A percentile compares a stretch with the other conserved stretches of the same genome.
phyloP scores from a whole-genome alignment of 345 rosid genomes.

The Eutrema heterophyllum region DNA sequence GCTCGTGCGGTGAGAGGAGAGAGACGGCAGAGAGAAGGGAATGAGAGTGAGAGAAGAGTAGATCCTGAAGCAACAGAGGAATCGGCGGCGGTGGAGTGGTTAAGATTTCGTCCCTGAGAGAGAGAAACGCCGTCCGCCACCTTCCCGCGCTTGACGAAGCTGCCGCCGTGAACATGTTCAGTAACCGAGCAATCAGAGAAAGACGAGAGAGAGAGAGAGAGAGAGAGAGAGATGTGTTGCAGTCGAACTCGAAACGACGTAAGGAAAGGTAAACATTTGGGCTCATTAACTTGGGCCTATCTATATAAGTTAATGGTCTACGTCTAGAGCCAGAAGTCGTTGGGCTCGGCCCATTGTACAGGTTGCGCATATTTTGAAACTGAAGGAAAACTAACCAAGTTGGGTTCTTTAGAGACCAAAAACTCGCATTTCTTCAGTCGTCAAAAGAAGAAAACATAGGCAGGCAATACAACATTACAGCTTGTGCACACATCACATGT shows the following conservation, averaged over 20 bases:
- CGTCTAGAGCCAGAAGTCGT: neutral
- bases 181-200: neutral
- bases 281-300: neutral
- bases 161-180: conserved; percentile 24
- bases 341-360: neutral
- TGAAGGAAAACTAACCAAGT: too few species aligned
- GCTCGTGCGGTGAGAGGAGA: conserved; percentile 74
- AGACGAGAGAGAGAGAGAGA: neutral
- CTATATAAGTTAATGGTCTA: too few species aligned
- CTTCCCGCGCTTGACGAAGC: conserved; percentile 38
- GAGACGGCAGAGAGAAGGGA: conserved; percentile 56
- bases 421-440: too few species aligned
- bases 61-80: conserved; percentile 49
- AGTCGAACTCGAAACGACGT: too few species aligned
- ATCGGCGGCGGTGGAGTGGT: conserved; percentile 47
- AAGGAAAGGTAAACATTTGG: neutral
- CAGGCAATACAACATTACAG: too few species aligned
- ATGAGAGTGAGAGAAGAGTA: conserved; percentile 58
- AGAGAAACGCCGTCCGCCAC: conserved; percentile 87
- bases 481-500: too few species aligned
- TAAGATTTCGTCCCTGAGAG: conserved; percentile 71
- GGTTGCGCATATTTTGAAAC: neutral
- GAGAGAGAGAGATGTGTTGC: neutral
- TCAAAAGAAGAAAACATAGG: too few species aligned
- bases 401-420: too few species aligned